phyloP scores from a whole-genome alignment of 805 yeast species.

The Ogataea philodendri region DNA sequence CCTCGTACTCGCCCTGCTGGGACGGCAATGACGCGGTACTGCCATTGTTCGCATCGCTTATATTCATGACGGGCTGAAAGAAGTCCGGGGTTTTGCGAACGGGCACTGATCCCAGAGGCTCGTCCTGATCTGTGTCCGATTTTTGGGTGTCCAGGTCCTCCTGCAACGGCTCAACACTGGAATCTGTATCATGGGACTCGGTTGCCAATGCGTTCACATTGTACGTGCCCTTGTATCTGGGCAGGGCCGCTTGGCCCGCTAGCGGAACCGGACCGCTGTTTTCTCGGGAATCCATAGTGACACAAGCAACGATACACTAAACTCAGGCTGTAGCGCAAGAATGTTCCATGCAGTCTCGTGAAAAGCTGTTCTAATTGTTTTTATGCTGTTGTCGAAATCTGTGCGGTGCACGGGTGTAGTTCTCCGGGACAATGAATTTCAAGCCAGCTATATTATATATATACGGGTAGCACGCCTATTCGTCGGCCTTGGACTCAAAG shows the following conservation, averaged over 20 bases:
- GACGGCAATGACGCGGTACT: slow-evolving; percentile 10
- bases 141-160: slow-evolving; percentile 1
- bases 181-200: slow-evolving; percentile 10
- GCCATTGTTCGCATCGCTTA: slow-evolving; percentile 1
- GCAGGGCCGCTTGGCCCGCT: slow-evolving; percentile 15
- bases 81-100: background rate
- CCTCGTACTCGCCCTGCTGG: slow-evolving; percentile 22
- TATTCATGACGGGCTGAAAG: slow-evolving; percentile 1
- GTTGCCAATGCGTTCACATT: slow-evolving; percentile 30
- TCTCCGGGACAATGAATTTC: background rate
- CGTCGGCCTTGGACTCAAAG: slow-evolving; percentile 67
- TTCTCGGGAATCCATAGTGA: slow-evolving; percentile 12
- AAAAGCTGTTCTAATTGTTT: slow-evolving; percentile 11
- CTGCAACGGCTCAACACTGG: slow-evolving; percentile 4
- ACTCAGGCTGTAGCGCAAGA: no score
- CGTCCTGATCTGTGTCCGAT: no score
- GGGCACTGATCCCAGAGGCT: no score
- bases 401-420: slow-evolving; percentile 8
- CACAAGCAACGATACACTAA: no score
- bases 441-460: background rate
- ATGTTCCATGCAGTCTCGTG: slow-evolving; percentile 7
- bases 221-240: slow-evolving; percentile 30
- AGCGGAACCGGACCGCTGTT: background rate
- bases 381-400: slow-evolving; percentile 1
- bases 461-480: slow-evolving; percentile 16